phyloP scores from a whole-genome alignment of 768 basidiomycete genomes.

The Lentinula guzmanii region DNA sequence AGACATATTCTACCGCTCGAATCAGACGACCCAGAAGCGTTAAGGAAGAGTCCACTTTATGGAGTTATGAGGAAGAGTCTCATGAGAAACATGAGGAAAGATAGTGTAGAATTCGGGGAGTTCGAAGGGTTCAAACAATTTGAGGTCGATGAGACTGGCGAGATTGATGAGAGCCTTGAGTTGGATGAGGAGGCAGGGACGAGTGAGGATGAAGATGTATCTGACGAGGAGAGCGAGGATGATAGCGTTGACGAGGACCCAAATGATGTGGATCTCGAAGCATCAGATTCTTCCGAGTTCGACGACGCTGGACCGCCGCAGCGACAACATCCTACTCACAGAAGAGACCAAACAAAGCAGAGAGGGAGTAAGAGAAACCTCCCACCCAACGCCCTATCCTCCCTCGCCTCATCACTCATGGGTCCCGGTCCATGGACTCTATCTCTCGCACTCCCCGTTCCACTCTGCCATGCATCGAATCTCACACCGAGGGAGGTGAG shows the following conservation, averaged over 20 bases:
- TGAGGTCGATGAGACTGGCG: neutral
- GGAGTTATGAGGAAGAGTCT: conserved; percentile 27
- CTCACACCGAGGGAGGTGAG: neutral
- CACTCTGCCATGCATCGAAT: conserved; percentile 43
- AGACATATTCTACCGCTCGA: conserved; percentile 73
- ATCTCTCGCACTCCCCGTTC: conserved; percentile 62
- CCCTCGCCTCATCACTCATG: conserved; percentile 55
- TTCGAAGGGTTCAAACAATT: neutral
- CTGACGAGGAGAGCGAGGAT: neutral
- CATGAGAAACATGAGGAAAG: neutral
- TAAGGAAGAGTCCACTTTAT: conserved; percentile 62
- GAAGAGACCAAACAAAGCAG: neutral
- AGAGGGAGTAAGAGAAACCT: neutral
- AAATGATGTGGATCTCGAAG: neutral
- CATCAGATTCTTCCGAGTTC: neutral
- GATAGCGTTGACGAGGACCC: neutral
- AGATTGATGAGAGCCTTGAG: neutral
- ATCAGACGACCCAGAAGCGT: conserved; percentile 59
- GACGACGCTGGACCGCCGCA: too few relatives aligned
- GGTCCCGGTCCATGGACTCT: conserved; percentile 88
- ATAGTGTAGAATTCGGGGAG: neutral
- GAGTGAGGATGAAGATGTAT: neutral
- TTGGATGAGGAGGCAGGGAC: neutral
- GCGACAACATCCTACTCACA: neutral
- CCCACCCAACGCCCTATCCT: conserved; percentile 34